Evolutionary conservation across 108 stramenopile genomes (phyloP).

Genomic region (Skeletonema marinoi): DNA sequence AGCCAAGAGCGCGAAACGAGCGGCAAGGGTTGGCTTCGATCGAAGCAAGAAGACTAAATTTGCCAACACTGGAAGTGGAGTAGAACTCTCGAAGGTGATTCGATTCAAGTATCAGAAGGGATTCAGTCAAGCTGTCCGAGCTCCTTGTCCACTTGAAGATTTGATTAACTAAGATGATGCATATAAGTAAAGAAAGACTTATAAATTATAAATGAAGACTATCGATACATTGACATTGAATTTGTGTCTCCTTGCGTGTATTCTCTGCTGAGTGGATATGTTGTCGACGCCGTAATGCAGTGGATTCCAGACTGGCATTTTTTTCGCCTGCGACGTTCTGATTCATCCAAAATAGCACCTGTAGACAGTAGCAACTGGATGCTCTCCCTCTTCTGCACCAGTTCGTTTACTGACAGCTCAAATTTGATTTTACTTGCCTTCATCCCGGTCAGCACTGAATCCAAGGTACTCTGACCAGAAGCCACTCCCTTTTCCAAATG

Average conservation of each 20-base stretch:
- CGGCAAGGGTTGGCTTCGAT: slow-evolving; percentile 69
- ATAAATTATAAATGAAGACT: neutral
- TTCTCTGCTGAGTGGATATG: neutral
- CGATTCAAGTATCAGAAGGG: slow-evolving; percentile 86
- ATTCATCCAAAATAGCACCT: neutral
- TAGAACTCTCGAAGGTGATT: slow-evolving; percentile 65
- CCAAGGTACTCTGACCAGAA: neutral
- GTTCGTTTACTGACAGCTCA: neutral
- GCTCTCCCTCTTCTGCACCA: neutral
- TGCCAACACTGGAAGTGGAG: slow-evolving; percentile 77
- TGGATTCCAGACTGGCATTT: neutral
- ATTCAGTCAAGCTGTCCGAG: slow-evolving; percentile 82
- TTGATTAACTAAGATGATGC: slow-evolving; percentile 34
- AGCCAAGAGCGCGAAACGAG: slow-evolving; percentile 59
- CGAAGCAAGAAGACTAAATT: slow-evolving; percentile 59
- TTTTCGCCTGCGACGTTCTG: neutral
- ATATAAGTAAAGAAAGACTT: neutral
- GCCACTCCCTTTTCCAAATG: slow-evolving; percentile 3
- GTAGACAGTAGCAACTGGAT: neutral
- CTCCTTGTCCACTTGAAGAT: slow-evolving; percentile 66
- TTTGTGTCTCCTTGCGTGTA: neutral
- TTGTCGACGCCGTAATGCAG: neutral
- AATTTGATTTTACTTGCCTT: neutral
- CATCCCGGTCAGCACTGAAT: neutral
- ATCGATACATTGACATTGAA: neutral